A percentile compares a stretch with the other conserved stretches of the same genome.
Evolutionary conservation across 768 basidiomycete genomes (phyloP).

Genomic region (Russula compacta): DNA sequence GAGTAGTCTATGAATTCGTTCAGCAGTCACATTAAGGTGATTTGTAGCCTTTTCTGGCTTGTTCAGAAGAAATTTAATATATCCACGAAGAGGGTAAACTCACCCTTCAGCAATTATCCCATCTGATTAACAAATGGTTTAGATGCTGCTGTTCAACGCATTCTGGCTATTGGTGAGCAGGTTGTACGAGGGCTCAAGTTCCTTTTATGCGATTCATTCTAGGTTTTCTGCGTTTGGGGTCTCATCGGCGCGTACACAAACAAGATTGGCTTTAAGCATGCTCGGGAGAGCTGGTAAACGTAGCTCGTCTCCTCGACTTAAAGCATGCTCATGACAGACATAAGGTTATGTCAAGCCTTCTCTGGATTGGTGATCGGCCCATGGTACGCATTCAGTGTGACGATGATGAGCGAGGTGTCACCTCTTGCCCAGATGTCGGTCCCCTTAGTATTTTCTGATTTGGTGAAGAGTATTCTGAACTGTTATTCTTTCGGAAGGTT

Average conservation of each 20-base stretch:
- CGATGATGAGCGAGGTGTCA: conserved; percentile 75
- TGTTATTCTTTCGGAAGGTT: conserved; percentile 33
- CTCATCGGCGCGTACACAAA: conserved; percentile 67
- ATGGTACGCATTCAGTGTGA: conserved; percentile 77
- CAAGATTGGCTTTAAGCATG: conserved; percentile 73
- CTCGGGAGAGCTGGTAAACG: conserved; percentile 67
- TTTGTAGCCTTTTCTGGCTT: conserved; percentile 50
- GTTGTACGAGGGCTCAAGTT: not conserved
- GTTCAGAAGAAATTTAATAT: conserved; percentile 58
- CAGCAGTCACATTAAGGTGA: not conserved
- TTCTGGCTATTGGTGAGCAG: conserved; percentile 56
- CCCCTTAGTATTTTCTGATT: not conserved
- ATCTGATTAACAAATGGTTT: not conserved
- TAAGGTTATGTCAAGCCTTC: conserved; percentile 59
- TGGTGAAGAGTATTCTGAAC: not conserved
- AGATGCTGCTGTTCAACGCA: conserved; percentile 68
- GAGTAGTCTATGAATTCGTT: conserved; percentile 19
- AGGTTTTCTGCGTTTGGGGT: conserved; percentile 66
- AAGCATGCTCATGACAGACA: not conserved
- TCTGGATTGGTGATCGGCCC: conserved; percentile 70
- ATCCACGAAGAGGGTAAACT: conserved; percentile 51
- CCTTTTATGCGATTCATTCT: not conserved
- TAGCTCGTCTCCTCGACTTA: not conserved
- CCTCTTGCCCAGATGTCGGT: conserved; percentile 60
- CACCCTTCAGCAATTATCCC: not conserved